Evolutionary conservation across 176 grass and related monocot genomes (phyloP).

Genomic region (Otatea glauca): DNA sequence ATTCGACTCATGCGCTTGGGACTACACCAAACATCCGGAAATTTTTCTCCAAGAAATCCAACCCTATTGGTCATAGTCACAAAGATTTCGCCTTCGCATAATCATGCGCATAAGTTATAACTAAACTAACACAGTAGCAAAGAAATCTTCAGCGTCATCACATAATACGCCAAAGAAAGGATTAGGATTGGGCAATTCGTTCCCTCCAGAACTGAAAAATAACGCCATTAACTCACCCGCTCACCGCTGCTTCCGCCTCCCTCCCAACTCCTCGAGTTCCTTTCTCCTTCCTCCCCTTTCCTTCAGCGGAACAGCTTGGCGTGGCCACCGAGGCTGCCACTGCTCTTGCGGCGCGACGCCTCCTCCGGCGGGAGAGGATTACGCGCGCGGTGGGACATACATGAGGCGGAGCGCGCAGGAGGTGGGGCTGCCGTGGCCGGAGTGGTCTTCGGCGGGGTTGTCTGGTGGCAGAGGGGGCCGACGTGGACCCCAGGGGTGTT

Average conservation of each 20-base stretch:
- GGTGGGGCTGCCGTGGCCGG: neutral
- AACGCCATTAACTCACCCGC: constrained; percentile 19
- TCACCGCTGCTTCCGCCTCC: neutral
- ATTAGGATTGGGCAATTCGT: neutral
- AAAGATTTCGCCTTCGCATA: neutral
- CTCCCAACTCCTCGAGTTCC: neutral
- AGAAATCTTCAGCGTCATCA: neutral
- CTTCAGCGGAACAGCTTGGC: neutral
- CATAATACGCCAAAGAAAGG: neutral
- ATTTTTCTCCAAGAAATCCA: neutral
- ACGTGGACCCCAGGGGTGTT: neutral
- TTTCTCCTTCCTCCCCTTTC: neutral
- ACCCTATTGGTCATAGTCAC: neutral
- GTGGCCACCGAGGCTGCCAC: neutral
- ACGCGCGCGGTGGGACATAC: neutral
- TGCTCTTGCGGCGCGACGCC: neutral
- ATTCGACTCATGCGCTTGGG: neutral
- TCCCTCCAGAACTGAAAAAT: neutral
- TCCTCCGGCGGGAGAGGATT: neutral
- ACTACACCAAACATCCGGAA: neutral
- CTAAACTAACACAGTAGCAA: neutral
- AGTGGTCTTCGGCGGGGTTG: neutral
- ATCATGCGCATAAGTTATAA: neutral
- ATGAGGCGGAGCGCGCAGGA: neutral
- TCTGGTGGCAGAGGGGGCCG: neutral